These are phyloP conservation scores for Abrus precatorius DNA, from an alignment of 306 rosid species.

Conservation along the genomic window DNA sequence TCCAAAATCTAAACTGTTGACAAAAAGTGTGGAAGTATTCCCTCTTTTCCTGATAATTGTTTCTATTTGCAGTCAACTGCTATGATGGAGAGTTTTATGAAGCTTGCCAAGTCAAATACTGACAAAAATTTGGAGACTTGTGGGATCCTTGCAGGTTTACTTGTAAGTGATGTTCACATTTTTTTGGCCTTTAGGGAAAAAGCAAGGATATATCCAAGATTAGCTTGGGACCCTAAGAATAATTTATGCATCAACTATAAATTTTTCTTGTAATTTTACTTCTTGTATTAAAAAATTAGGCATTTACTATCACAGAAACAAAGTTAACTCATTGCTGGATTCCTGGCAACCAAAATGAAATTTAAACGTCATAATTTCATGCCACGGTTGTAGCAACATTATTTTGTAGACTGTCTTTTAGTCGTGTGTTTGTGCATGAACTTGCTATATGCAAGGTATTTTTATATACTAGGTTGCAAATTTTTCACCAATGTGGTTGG, in stretches of 20 bases:
- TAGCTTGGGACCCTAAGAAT: conserved; percentile 17
- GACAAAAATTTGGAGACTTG: conserved; percentile 84
- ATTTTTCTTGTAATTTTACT: background rate
- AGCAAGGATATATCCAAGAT: conserved; percentile 5
- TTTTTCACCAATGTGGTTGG: conserved; percentile 33
- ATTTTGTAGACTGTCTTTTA: conserved; percentile 17
- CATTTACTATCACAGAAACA: conserved; percentile 5
- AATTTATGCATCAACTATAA: conserved; percentile 16
- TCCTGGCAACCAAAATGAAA: conserved; percentile 11
- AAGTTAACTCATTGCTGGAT: conserved; percentile 32
- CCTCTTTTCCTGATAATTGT: conserved; percentile 43
- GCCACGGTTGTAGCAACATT: conserved; percentile 8
- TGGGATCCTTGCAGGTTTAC: conserved; percentile 91
- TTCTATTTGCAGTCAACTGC: conserved; percentile 77
- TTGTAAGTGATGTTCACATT: conserved; percentile 67
- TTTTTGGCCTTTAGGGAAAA: conserved; percentile 25
- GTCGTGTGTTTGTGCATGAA: conserved; percentile 23
- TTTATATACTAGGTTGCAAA: conserved; percentile 11
- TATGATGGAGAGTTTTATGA: conserved; percentile 87
- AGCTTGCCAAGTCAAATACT: conserved; percentile 83
- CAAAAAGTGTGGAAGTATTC: conserved; percentile 1
- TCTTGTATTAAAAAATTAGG: background rate
- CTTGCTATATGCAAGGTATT: conserved; percentile 5
- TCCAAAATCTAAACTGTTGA: conserved; percentile 21
- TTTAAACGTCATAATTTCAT: conserved; percentile 29